phyloP scores from a whole-genome alignment of 495 filamentous ascomycete species.

The Podospora anserina region DNA sequence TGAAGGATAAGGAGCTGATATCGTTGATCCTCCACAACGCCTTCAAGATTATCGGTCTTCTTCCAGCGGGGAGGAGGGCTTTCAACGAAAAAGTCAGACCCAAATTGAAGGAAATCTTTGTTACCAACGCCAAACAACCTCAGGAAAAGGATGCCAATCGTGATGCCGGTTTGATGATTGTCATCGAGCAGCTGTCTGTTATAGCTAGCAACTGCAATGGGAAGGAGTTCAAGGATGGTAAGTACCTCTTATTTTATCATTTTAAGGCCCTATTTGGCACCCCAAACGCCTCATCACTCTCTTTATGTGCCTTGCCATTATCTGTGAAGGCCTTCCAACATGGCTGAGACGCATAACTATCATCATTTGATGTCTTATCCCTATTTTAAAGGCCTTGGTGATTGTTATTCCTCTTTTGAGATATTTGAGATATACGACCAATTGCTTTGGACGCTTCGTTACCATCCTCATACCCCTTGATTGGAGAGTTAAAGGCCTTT shows the following conservation, averaged over 20 bases:
- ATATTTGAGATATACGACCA: no score
- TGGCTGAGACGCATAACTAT: no score
- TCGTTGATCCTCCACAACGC: conserved; percentile 83
- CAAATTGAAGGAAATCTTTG: conserved; percentile 77
- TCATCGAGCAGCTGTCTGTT: conserved; percentile 74
- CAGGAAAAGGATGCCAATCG: conserved; percentile 75
- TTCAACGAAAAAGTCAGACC: conserved; percentile 83
- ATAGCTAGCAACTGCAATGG: conserved; percentile 78
- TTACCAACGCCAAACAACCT: conserved; percentile 49
- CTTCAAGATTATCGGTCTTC: conserved; percentile 75
- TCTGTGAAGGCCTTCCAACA: no score
- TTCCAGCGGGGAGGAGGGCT: conserved; percentile 70
- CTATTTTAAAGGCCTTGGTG: no score
- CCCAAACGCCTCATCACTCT: background rate
- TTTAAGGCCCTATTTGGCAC: background rate
- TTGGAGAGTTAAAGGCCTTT: no score
- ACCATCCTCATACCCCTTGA: background rate
- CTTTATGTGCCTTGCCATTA: background rate
- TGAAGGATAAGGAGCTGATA: conserved; percentile 83
- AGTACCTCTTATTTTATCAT: conserved; percentile 25
- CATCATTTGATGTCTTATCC: no score
- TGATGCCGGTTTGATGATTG: conserved; percentile 85
- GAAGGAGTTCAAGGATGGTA: conserved; percentile 91
- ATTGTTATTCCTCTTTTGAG: no score
- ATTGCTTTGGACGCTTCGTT: background rate